Evolutionary conservation across 2,329 filamentous ascomycete genomes (phyloP).

Genomic region (Tolypocladium album): DNA sequence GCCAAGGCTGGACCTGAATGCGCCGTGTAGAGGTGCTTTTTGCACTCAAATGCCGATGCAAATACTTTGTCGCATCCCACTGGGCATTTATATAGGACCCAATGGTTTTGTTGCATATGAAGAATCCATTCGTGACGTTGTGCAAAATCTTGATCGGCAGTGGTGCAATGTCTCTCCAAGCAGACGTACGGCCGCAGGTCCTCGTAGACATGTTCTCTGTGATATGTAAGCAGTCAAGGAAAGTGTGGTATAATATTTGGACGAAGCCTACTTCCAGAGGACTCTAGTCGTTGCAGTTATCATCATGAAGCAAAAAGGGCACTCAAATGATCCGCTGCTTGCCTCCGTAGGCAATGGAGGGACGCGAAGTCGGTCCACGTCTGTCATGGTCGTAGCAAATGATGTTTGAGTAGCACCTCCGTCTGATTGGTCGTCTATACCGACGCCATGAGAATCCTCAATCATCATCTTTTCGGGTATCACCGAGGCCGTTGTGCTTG

Average conservation of each 20-base stretch:
- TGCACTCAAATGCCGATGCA: not conserved
- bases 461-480: slow-evolving; percentile 8
- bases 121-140: slow-evolving; percentile 12
- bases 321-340: slow-evolving; percentile 19
- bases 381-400: slow-evolving; percentile 13
- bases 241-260: not conserved
- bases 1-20: not conserved
- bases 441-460: not conserved
- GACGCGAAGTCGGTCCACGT: slow-evolving; percentile 4
- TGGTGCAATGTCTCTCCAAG: slow-evolving; percentile 14
- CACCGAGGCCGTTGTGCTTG: slow-evolving; percentile 13
- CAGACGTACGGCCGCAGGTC: slow-evolving; percentile 29
- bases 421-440: slow-evolving; percentile 12
- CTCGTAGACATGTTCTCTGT: slow-evolving; percentile 21
- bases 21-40: slow-evolving; percentile 1
- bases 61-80: not conserved
- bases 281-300: slow-evolving; percentile 13
- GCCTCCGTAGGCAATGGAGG: slow-evolving; percentile 14
- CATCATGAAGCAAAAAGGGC: slow-evolving; percentile 27
- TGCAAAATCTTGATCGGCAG: slow-evolving; percentile 9
- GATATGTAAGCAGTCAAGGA: not conserved
- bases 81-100: slow-evolving; percentile 3
- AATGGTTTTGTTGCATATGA: slow-evolving; percentile 13
- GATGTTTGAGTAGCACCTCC: slow-evolving; percentile 16
- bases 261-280: slow-evolving; percentile 19